Evolutionary conservation across 2,329 filamentous ascomycete genomes (phyloP), one percentile per base, ranked within the genome.

Genomic region (Aspergillus fructus): DNA sequence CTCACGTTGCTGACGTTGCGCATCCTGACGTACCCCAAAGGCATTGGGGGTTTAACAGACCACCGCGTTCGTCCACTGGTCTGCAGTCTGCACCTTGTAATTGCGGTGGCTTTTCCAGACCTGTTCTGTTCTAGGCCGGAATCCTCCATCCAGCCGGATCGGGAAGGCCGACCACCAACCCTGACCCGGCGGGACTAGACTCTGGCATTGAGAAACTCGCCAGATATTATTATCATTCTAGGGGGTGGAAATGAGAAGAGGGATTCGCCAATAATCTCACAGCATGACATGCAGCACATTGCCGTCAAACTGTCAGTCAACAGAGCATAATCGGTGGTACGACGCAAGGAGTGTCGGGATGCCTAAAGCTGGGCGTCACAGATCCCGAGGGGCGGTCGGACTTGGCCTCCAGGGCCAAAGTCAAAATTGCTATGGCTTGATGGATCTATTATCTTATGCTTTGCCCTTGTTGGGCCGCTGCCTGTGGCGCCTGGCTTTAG

Each of bases 281-380:
- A 15, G 21, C 24, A 47, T 33, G 24, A 21, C 34, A 48, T 48
- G 45, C 27, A 48, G 30, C 27, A 11, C 46, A 34, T 42, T 50
- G 12, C 40, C 49, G 50, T 56, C 40, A 52, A 30, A 53, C 61
- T 61, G 47, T 64, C 59, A 57, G 56, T 49, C 56, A 58, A 42
- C 56, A 50, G 58, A 41, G 49, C 53, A 52, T 42, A 59, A 34
- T n/a, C 53, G 64, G 60, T 63, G 62, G 59, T 55, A 60, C 64
- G 59, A 70, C 55, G 68, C 53, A 71, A 72, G 70, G 55, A 43
- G 39, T 64, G 61, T 53, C 55, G 55, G 50, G 57, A 62, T 59
- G 33, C 50, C 57, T 61, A 58, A 62, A 60, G 58, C 56, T 59
- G 52, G 57, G 19, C 43, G 33, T 56, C 45, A 42, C 55, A 54